These are phyloP conservation scores for Kuraishia ogatae DNA, from an alignment of 805 yeast species.

Conservation along the genomic window DNA sequence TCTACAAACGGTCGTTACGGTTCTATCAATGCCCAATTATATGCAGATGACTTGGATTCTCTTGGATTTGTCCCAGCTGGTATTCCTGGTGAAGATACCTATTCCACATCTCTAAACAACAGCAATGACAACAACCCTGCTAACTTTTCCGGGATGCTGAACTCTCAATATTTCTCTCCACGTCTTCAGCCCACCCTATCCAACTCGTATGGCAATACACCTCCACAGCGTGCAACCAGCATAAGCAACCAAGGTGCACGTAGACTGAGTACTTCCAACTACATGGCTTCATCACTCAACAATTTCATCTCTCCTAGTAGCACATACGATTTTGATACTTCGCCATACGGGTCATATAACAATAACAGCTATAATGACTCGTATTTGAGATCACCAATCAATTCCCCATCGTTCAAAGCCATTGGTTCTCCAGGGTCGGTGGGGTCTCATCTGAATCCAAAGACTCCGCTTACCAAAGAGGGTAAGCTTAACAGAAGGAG, in stretches of 20 bases:
- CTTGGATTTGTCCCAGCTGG: constrained; percentile 6
- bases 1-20: background rate
- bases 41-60: constrained; percentile 7
- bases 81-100: constrained; percentile 1
- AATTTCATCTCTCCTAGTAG: constrained; percentile 22
- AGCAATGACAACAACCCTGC: background rate
- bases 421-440: constrained; percentile 25
- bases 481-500: constrained; percentile 70
- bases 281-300: constrained; percentile 21
- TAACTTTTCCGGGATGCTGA: constrained; percentile 4
- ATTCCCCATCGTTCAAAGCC: constrained; percentile 24
- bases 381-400: constrained; percentile 23
- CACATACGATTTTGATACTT: constrained; percentile 21
- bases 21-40: constrained; percentile 1
- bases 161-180: constrained; percentile 20
- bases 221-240: constrained; percentile 6
- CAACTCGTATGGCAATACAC: constrained; percentile 8
- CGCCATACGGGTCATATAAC: constrained; percentile 24
- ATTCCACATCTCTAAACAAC: constrained; percentile 1
- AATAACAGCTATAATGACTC: constrained; percentile 19
- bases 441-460: constrained; percentile 24
- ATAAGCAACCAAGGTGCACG: constrained; percentile 15
- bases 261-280: constrained; percentile 17
- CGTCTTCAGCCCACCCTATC: constrained; percentile 12
- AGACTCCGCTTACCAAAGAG: constrained; percentile 40